phyloP scores from a whole-genome alignment of 2,329 filamentous ascomycete species.

The Penicillium glabrum region DNA sequence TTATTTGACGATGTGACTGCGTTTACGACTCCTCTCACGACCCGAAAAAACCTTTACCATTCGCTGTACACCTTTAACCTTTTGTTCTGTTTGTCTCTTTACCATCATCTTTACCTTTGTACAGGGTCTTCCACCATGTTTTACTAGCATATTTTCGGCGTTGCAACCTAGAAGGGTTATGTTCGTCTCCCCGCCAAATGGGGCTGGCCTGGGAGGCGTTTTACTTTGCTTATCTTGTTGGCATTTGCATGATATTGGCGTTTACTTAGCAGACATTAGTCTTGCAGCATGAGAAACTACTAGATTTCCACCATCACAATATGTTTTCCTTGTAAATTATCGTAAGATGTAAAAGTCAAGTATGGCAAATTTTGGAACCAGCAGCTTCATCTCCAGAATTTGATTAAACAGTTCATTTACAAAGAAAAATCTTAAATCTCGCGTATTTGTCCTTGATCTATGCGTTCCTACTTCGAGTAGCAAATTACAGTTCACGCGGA shows the following conservation, averaged over 20 bases:
- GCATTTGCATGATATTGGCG: constrained; percentile 24
- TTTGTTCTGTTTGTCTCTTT: constrained; percentile 5
- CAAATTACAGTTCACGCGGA: not conserved
- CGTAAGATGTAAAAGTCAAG: not conserved
- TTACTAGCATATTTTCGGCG: constrained; percentile 18
- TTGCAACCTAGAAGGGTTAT: constrained; percentile 16
- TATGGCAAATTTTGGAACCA: not conserved
- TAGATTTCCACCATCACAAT: constrained; percentile 4
- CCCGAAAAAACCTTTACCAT: constrained; percentile 11
- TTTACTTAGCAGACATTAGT: constrained; percentile 8
- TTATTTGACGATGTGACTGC: constrained; percentile 28
- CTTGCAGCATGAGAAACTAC: constrained; percentile 10
- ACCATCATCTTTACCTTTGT: constrained; percentile 7
- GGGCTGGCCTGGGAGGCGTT: constrained; percentile 17
- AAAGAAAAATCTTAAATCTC: too few relatives aligned
- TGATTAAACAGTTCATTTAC: too few relatives aligned
- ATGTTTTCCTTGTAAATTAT: not conserved
- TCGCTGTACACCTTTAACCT: constrained; percentile 18
- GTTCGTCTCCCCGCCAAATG: constrained; percentile 5
- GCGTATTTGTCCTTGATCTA: not conserved
- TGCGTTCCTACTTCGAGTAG: not conserved
- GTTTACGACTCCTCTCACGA: constrained; percentile 28
- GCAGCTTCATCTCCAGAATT: not conserved
- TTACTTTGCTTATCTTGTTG: constrained; percentile 1
- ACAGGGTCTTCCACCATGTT: constrained; percentile 11